Evolutionary conservation across 2,329 filamentous ascomycete species (phyloP).

Genomic region (Cladosporium sp.): DNA sequence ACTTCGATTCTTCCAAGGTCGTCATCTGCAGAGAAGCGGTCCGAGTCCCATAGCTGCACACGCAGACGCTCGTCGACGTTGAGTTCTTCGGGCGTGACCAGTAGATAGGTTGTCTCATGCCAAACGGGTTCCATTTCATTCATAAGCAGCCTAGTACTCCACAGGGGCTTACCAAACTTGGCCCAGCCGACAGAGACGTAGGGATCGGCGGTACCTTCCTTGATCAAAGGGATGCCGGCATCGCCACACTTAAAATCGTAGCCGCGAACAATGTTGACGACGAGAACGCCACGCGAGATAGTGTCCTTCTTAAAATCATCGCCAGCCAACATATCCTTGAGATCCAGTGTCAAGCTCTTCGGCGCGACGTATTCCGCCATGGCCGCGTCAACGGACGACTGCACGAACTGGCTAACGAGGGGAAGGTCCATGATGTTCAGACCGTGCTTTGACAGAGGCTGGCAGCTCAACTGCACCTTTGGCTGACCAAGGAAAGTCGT

Average conservation of each 20-base stretch:
- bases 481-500: constrained; percentile 72
- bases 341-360: constrained; percentile 67
- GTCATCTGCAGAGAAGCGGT: constrained; percentile 68
- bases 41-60: constrained; percentile 72
- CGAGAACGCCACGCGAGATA: constrained; percentile 57
- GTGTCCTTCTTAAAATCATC: constrained; percentile 79
- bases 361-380: constrained; percentile 73
- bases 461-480: constrained; percentile 65
- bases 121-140: constrained; percentile 65
- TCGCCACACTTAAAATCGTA: constrained; percentile 70
- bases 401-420: constrained; percentile 70
- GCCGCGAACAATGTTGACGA: constrained; percentile 63
- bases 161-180: constrained; percentile 69
- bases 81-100: constrained; percentile 66
- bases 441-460: constrained; percentile 64
- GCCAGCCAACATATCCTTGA: constrained; percentile 73
- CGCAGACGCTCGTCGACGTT: constrained; percentile 67
- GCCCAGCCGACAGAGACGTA: constrained; percentile 73
- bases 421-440: constrained; percentile 74
- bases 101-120: constrained; percentile 66
- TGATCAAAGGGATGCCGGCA: constrained; percentile 55
- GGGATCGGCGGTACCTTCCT: constrained; percentile 61
- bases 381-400: constrained; percentile 69
- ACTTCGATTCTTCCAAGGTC: constrained; percentile 71
- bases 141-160: constrained; percentile 61